These are phyloP conservation scores for Aspergillus pseudoterreus DNA, from an alignment of 2,329 filamentous ascomycete genomes.

Conservation along the genomic window DNA sequence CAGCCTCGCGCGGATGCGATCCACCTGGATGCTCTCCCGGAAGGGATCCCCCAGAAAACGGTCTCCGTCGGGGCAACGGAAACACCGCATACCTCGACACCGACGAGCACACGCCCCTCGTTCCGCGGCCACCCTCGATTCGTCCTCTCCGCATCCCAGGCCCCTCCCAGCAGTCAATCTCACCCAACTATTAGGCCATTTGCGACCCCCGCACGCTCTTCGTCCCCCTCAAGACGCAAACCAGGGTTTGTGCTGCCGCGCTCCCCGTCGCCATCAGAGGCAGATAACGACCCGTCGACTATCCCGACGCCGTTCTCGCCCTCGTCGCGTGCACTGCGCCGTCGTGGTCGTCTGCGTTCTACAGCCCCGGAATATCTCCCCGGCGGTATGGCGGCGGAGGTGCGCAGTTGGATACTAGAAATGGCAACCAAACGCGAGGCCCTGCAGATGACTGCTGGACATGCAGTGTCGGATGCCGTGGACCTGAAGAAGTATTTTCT, in stretches of 20 bases:
- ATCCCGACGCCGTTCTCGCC: constrained; percentile 35
- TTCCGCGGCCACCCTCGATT: constrained; percentile 28
- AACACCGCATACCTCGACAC: constrained; percentile 10
- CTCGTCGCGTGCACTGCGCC: constrained; percentile 26
- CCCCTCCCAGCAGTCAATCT: constrained; percentile 16
- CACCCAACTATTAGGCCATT: constrained; percentile 2
- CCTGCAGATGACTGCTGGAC: not conserved
- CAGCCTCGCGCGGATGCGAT: not conserved
- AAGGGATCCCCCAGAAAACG: constrained; percentile 5
- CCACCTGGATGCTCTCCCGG: not conserved
- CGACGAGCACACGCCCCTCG: constrained; percentile 18
- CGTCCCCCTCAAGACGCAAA: constrained; percentile 23
- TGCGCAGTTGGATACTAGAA: constrained; percentile 41
- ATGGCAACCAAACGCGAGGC: constrained; percentile 30
- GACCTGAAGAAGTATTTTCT: constrained; percentile 15
- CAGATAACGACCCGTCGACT: constrained; percentile 12
- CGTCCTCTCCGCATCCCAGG: constrained; percentile 22
- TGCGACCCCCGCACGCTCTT: constrained; percentile 12
- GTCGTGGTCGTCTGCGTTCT: constrained; percentile 25
- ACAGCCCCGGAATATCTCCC: constrained; percentile 26
- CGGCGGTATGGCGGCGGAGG: constrained; percentile 39
- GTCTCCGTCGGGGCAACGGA: constrained; percentile 3
- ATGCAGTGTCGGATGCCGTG: not conserved
- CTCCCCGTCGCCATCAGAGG: constrained; percentile 28
- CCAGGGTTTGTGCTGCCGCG: constrained; percentile 37